Percentiles rank a stretch among this genome's conserved stretches.
phyloP scores from a whole-genome alignment of 345 rosid species.

The Sisymbrium irio region DNA sequence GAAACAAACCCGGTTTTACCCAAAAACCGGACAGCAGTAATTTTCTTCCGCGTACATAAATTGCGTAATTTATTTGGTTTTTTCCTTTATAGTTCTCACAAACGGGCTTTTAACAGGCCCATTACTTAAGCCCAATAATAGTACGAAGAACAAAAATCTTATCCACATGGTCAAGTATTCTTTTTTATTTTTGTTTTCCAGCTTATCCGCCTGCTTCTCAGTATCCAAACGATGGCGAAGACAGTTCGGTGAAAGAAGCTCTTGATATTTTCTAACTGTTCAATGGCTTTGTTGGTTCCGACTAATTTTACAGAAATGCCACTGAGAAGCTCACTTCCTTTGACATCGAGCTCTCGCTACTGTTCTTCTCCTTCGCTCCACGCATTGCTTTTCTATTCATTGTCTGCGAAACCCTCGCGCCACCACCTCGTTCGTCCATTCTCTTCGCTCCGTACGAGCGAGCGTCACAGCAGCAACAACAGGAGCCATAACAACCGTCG shows the following conservation, averaged over 20 bases:
- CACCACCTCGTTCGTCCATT: conserved; percentile 34
- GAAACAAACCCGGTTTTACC: conserved; percentile 12
- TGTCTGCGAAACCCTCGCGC: conserved; percentile 39
- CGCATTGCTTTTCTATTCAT: conserved; percentile 39
- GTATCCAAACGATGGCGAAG: conserved; percentile 33
- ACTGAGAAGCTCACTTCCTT: conserved; percentile 53
- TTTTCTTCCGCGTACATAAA: conserved; percentile 9
- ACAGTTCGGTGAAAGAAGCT: conserved; percentile 21
- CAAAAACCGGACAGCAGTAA: not conserved
- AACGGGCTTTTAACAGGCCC: conserved; percentile 19
- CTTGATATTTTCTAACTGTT: not conserved
- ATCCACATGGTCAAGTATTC: conserved; percentile 32
- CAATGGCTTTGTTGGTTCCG: conserved; percentile 55
- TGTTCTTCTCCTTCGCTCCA: conserved; percentile 40
- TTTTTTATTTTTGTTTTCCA: not conserved
- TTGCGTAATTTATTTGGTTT: not conserved
- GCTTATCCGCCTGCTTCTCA: conserved; percentile 25
- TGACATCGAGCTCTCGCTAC: conserved; percentile 45
- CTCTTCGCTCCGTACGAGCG: conserved; percentile 40
- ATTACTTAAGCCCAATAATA: not conserved
- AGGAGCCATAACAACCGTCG: conserved; percentile 35
- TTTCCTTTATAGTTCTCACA: not conserved
- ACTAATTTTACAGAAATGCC: conserved; percentile 67
- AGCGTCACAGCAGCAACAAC: conserved; percentile 24
- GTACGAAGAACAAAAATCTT: conserved; percentile 27